Percentiles rank a stretch among this genome's conserved stretches.
Conservation (phyloP, 164 flowering plant genomes). For the Vitis cinerea region DNA sequence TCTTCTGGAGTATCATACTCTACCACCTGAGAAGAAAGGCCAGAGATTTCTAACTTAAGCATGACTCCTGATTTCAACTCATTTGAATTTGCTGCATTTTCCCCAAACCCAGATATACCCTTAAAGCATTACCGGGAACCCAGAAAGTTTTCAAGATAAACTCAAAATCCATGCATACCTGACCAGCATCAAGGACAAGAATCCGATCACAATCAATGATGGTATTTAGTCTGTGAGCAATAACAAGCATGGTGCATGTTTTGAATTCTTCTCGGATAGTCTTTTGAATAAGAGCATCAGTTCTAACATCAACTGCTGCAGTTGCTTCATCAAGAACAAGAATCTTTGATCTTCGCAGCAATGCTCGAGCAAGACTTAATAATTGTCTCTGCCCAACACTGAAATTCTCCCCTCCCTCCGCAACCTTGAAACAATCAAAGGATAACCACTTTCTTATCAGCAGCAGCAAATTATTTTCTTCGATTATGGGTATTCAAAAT, state of each 20-base stretch:
- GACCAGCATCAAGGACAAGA: constrained; percentile 56
- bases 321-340: constrained; percentile 68
- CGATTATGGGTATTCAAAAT: no score
- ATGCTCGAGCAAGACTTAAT: constrained; percentile 51
- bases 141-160: background rate
- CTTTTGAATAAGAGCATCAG: constrained; percentile 55
- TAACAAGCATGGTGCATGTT: constrained; percentile 48
- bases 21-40: constrained; percentile 31
- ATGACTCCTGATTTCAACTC: background rate
- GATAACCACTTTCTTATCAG: background rate
- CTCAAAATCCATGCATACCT: constrained; percentile 19
- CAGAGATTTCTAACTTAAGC: background rate
- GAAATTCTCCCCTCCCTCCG: constrained; percentile 59
- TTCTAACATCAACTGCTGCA: constrained; percentile 56
- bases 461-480: background rate
- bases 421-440: constrained; percentile 38
- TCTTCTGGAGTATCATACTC: constrained; percentile 51
- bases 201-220: constrained; percentile 52
- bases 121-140: no score
- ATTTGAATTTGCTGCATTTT: no score
- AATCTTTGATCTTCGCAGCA: constrained; percentile 48
- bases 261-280: constrained; percentile 54
- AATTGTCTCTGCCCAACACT: constrained; percentile 69
- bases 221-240: constrained; percentile 56
- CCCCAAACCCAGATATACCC: no score